These are phyloP conservation scores for Phytophthora europaea DNA, from an alignment of 352 stramenopile species.

Conservation along the genomic window DNA sequence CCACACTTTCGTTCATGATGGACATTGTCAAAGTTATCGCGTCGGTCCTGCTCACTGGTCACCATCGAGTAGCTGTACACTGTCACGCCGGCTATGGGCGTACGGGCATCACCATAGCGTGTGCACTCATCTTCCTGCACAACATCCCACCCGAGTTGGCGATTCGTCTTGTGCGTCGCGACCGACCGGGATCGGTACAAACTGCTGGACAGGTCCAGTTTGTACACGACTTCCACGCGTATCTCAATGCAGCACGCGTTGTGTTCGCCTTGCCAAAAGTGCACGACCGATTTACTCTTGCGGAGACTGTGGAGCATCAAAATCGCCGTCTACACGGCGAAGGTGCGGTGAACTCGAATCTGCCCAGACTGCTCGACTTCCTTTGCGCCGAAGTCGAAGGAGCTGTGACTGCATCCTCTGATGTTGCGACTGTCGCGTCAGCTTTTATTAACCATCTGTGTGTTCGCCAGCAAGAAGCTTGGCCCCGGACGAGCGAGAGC, in stretches of 20 bases:
- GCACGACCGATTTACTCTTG: constrained; percentile 76
- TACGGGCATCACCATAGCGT: constrained; percentile 90
- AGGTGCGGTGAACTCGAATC: constrained; percentile 34
- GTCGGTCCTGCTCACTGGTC: constrained; percentile 72
- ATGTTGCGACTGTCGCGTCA: constrained; percentile 26
- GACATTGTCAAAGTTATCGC: constrained; percentile 91
- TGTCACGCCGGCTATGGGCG: constrained; percentile 92
- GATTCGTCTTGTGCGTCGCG: constrained; percentile 78
- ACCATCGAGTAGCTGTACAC: constrained; percentile 85
- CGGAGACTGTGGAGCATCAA: constrained; percentile 75
- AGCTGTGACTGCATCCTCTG: constrained; percentile 24
- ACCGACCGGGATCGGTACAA: constrained; percentile 83
- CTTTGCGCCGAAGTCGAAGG: constrained; percentile 63
- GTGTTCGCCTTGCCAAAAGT: constrained; percentile 82
- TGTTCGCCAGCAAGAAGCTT: constrained; percentile 41
- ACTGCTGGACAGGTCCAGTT: constrained; percentile 81
- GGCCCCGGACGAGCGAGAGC: constrained; percentile 37
- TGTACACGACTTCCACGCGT: constrained; percentile 79
- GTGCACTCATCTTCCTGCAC: constrained; percentile 87
- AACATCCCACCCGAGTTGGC: constrained; percentile 74
- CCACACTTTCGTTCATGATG: constrained; percentile 85
- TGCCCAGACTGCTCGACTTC: constrained; percentile 74
- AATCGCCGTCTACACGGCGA: constrained; percentile 70
- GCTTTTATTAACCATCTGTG: constrained; percentile 40
- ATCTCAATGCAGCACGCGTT: constrained; percentile 71